Conservation (phyloP, 805 yeast genomes). For the Candida suzukii region DNA sequence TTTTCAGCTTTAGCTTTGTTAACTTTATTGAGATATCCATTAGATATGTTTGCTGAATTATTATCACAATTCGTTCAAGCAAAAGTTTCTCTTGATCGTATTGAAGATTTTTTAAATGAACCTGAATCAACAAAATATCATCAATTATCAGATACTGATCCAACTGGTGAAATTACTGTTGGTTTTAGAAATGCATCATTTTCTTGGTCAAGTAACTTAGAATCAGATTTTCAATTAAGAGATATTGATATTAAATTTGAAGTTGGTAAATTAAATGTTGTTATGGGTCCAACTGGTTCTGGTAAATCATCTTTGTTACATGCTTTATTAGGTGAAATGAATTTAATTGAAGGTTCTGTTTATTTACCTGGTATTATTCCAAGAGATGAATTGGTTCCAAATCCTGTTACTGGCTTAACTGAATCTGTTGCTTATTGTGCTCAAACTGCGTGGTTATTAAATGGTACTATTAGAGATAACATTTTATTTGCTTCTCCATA, state of each 20-base stretch:
- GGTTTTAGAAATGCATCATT: conserved; percentile 80
- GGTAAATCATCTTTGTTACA: conserved; percentile 89
- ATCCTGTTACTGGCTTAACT: conserved; percentile 73
- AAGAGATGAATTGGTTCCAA: conserved; percentile 62
- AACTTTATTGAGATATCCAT: conserved; percentile 75
- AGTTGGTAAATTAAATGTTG: conserved; percentile 73
- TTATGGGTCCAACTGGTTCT: conserved; percentile 91
- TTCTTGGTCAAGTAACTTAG: conserved; percentile 50
- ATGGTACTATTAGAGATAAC: conserved; percentile 81
- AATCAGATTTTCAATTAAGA: conserved; percentile 63
- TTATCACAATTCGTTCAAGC: conserved; percentile 80
- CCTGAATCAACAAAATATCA: conserved; percentile 83
- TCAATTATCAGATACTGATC: conserved; percentile 54
- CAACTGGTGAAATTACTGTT: conserved; percentile 54
- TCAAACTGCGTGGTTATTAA: conserved; percentile 93
- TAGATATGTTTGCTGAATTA: conserved; percentile 89
- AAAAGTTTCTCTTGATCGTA: conserved; percentile 90
- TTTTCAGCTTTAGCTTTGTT: conserved; percentile 88
- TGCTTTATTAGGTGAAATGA: conserved; percentile 95
- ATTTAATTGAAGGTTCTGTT: conserved; percentile 58
- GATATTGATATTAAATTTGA: conserved; percentile 66
- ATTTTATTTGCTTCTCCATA: conserved; percentile 71
- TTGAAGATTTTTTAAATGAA: conserved; percentile 71
- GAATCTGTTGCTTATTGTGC: conserved; percentile 95
- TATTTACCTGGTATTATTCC: conserved; percentile 75